Evolutionary conservation across 1,284 basidiomycete species (phyloP), one percentile per base, ranked within the genome.

Genomic region (Melampsora americana): DNA sequence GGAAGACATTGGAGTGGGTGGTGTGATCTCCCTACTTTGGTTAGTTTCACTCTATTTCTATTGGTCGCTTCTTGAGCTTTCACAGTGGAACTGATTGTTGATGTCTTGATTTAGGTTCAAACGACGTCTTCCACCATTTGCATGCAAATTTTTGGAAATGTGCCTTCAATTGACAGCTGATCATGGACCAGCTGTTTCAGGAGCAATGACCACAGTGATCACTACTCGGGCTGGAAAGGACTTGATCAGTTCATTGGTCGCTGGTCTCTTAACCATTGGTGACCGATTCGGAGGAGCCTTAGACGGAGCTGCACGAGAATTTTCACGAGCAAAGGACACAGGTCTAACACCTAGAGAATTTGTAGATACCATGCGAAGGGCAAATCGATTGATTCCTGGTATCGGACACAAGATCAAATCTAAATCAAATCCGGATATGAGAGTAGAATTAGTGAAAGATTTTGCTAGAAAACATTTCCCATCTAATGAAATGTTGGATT

Each of bases 351-450:
- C 95, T 30, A 89, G 95, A 82, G 95, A 99, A 85, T 98, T 98
- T 82, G 95, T 99, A 81, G 95, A 99, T 86, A 89, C 90, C 81
- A 92, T 92, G 84, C 89, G 95, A 83, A 95, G 95, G 86, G 89
- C 89, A 64, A 98, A 98, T 88, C 95, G 94, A 85, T 90, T 99
- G 80, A 94, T 98, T 86, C 92, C 91, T 79, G 95, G 95, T 87
- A 99, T 99, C 81, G 95, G 95, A 76, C 95, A 99, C 90, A 98
- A 98, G 89, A 97, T 99, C 88, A 99, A 99, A 90, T 93, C 91
- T 80, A 92, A 94, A 79, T 72, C 77, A 79, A 96, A 96, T 89
- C 94, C 93, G 77, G 93, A 95, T 87, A 81, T 82, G 69, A 93
- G 95, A 84, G 95, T 99, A 80, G 91, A 95, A 85, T 90, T 99